phyloP scores from a whole-genome alignment of 2,329 filamentous ascomycete species.

The Trichoderma sp. region DNA sequence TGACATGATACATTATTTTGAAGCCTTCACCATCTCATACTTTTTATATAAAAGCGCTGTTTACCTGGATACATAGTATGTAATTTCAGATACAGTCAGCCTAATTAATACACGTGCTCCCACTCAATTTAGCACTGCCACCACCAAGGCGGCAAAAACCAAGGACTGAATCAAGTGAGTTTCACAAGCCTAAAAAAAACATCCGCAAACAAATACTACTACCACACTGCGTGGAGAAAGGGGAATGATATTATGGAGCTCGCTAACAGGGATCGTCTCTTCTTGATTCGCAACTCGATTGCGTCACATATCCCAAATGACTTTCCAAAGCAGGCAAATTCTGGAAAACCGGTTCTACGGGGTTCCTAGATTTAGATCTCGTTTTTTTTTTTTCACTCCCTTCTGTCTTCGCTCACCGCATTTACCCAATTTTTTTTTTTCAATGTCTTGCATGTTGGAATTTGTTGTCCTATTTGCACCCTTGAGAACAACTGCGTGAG shows the following conservation, averaged over 20 bases:
- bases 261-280: conserved; percentile 9
- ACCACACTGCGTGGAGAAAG: background rate
- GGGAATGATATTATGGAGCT: conserved; percentile 10
- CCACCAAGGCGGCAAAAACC: background rate
- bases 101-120: background rate
- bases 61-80: too few species aligned
- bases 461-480: background rate
- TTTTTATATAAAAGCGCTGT: background rate
- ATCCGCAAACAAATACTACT: background rate
- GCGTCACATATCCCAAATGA: conserved; percentile 3
- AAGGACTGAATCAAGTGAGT: background rate
- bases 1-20: background rate
- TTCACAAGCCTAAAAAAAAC: background rate
- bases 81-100: too few species aligned
- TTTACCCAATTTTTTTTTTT: background rate
- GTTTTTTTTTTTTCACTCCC: background rate
- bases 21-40: background rate
- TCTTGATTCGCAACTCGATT: conserved; percentile 19
- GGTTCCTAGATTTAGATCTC: conserved; percentile 13
- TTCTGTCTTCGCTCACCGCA: conserved; percentile 13
- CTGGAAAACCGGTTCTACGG: conserved; percentile 5
- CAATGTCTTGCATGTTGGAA: background rate
- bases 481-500: background rate
- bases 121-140: background rate
- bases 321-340: background rate